These are phyloP conservation scores for Fusarium tricinctum DNA, from an alignment of 2,329 filamentous ascomycete genomes.

Conservation along the genomic window DNA sequence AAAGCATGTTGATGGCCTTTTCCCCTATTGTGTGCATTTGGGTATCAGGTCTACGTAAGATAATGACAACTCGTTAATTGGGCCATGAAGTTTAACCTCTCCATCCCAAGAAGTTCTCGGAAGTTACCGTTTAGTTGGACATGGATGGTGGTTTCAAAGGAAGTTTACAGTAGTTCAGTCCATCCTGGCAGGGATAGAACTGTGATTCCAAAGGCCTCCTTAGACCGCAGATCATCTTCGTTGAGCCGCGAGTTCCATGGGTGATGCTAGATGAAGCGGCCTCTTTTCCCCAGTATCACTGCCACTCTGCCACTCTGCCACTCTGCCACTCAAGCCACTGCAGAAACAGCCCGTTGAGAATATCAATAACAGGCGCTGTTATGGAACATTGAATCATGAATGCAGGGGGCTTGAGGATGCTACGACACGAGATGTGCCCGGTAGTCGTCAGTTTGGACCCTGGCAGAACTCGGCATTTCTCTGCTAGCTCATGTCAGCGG, in stretches of 20 bases:
- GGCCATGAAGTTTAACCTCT: conserved; percentile 23
- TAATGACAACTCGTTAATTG: conserved; percentile 21
- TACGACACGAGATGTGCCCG: conserved; percentile 21
- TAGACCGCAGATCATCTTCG: conserved; percentile 43
- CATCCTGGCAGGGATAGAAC: conserved; percentile 14
- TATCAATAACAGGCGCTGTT: not conserved
- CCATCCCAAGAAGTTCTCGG: conserved; percentile 23
- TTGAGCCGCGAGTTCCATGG: conserved; percentile 23
- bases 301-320: not conserved
- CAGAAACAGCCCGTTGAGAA: conserved; percentile 6
- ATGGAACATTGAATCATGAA: not conserved
- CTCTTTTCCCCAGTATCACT: conserved; percentile 1
- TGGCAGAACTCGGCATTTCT: conserved; percentile 35
- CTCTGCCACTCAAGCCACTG: not conserved
- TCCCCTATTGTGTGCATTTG: conserved; percentile 14
- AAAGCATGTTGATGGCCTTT: not conserved
- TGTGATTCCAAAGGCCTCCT: conserved; percentile 17
- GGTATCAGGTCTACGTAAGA: conserved; percentile 18
- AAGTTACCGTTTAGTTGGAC: conserved; percentile 32
- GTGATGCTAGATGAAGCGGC: conserved; percentile 8
- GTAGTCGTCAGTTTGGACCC: conserved; percentile 30
- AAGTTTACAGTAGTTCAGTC: not conserved
- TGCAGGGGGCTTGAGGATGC: conserved; percentile 14
- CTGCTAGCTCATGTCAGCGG: conserved; percentile 29
- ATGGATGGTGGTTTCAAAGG: conserved; percentile 25